Percentiles rank a stretch among this genome's conserved stretches.
Conservation (phyloP, 129 eudicot genomes). For the Artemisia argyi region DNA sequence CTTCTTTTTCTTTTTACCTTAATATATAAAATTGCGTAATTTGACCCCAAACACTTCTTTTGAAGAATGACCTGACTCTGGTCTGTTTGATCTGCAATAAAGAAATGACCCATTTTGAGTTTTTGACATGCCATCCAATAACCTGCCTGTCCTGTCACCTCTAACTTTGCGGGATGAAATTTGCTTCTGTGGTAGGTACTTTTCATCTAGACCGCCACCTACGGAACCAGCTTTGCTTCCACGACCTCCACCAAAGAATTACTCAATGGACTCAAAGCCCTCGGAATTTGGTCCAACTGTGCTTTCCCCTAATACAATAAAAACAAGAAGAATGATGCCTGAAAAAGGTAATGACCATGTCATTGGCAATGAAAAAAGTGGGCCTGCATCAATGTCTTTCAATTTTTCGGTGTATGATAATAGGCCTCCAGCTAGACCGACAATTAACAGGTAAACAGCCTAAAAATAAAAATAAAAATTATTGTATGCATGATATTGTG, state of each 20-base stretch:
- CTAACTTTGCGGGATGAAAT: background rate
- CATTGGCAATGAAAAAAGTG: constrained; percentile 69
- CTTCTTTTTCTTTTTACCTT: no score
- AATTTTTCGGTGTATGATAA: constrained; percentile 78
- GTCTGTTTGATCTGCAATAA: no score
- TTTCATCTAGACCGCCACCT: constrained; percentile 80
- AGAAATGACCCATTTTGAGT: background rate
- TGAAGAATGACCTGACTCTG: no score
- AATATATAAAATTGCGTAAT: no score
- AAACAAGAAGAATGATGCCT: constrained; percentile 76
- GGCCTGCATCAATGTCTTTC: constrained; percentile 74
- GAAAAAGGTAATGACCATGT: constrained; percentile 64
- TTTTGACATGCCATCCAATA: background rate
- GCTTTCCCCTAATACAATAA: constrained; percentile 79
- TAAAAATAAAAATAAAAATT: background rate
- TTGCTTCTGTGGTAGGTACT: constrained; percentile 50
- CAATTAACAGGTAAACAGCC: constrained; percentile 80
- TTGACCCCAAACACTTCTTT: no score
- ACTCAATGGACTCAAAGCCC: constrained; percentile 45
- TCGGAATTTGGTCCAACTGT: constrained; percentile 65
- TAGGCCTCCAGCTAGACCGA: constrained; percentile 83
- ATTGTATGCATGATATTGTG: background rate
- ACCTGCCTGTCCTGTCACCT: no score
- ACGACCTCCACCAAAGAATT: constrained; percentile 82
- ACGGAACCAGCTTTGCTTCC: constrained; percentile 87